Base-by-base conservation (phyloP, 164 flowering plant genomes). In the Magnolia officinalis region DNA sequence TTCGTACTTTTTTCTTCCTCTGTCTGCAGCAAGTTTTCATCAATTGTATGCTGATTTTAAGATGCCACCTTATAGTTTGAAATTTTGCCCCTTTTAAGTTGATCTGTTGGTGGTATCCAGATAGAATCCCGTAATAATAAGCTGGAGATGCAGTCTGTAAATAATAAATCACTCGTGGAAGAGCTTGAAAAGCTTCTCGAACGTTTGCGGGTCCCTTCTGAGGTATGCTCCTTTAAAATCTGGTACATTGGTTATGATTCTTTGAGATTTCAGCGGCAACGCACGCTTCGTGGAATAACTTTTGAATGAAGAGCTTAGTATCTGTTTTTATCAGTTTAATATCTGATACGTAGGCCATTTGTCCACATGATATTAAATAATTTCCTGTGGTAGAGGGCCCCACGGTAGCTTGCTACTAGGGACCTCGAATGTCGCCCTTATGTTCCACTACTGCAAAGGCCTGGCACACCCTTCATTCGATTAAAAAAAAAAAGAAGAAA, bases 81-180 rank as follows among this genome's bases (percentile, higher is more conserved):
- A 59, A 59, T 31, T 18, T 10, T 11, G 20, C 19, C 16, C n/a
- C 1, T 63, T 63, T 16, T 51, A 68, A 21, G 4, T 77, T 71
- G 45, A 21, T 71, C 72, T 23, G 68, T 16, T 70, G 63, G 49
- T 31, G 76, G 55, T 76, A 23, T 78, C 23, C 93, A 96, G 99
- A 96, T 96, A 83, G 99, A 96, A 86, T 89, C 88, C 14, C 98
- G 99, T 67, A 96, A 96, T 73, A 96, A 96, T 85, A 92, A 93
- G 84, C 83, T 94, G 88, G 99, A 94, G 90, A 89, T 90, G 94
- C 99, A 94, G 81, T 94, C 99, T 74, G 95, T 94, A 67, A 96
- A 96, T 80, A 96, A 94, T 76, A 92, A 88, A 85, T 73, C 90
- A 55, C 91, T 94, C 71, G 88, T 94, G 81, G 89, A 89, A 76